A percentile compares a stretch with the other conserved stretches of the same genome.
These are phyloP conservation scores for Colletotrichum gloeosporioides DNA, from an alignment of 2,329 filamentous ascomycete species.

Conservation along the genomic window DNA sequence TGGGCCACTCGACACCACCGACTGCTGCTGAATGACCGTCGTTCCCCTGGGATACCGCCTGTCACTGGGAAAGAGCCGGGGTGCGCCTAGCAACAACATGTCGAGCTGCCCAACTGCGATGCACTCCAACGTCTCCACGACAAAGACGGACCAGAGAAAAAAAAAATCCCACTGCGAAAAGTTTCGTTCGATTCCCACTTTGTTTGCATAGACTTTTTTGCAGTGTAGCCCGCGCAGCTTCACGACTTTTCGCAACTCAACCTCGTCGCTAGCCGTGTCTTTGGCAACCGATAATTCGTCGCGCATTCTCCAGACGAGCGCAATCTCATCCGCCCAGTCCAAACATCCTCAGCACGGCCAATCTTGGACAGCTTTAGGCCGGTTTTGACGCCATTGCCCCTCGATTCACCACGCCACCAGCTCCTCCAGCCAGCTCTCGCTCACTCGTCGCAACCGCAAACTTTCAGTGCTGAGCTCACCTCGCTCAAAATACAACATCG, in stretches of 20 bases:
- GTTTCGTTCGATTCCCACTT: constrained; percentile 19
- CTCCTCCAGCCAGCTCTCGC: not conserved
- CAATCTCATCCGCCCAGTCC: constrained; percentile 6
- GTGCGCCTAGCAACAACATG: constrained; percentile 7
- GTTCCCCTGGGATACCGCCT: constrained; percentile 17
- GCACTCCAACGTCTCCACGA: constrained; percentile 7
- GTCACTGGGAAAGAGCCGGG: not conserved
- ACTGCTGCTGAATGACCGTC: not conserved
- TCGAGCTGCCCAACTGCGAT: constrained; percentile 15
- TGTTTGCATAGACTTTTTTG: constrained; percentile 13
- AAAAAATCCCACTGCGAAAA: constrained; percentile 8
- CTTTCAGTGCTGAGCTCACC: not conserved
- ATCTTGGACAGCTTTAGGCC: not conserved
- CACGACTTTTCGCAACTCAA: not conserved
- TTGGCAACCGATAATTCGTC: not conserved
- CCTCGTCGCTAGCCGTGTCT: not conserved
- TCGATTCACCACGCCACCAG: constrained; percentile 13
- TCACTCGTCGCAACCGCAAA: not conserved
- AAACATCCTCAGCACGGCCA: not conserved
- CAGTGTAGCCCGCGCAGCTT: not conserved
- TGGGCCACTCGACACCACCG: not conserved
- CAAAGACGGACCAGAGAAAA: not conserved
- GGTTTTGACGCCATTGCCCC: constrained; percentile 6
- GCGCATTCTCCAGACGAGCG: constrained; percentile 7
- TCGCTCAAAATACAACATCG: not conserved